Evolutionary conservation across 2,329 filamentous ascomycete species (phyloP), one percentile per base, ranked within the genome.

Genomic region (Teratosphaeria destructans): DNA sequence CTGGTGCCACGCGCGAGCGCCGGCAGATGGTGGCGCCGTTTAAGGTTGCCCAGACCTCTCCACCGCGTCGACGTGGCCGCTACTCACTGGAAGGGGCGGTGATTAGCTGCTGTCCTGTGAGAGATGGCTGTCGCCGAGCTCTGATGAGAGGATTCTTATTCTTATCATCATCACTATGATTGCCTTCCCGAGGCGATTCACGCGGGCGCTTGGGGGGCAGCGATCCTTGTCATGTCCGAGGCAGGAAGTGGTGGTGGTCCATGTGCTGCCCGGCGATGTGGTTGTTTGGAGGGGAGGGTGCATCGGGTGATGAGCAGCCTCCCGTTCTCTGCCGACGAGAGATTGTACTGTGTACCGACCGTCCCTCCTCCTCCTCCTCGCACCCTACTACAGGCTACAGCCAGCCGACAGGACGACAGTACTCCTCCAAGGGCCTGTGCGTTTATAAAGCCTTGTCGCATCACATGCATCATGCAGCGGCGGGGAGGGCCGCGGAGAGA

Each of bases 1-100:
- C 35, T 53, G 29, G 59, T 60, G 59, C 16, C 19, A 19, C 19
- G 19, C 8, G 53, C 58, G 16, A 39, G 26, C 14, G 23, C 19
- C 26, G 19, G 37, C 54, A n/a, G 12, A 39, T 29, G 47, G 65
- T 63, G 61, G 59, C 61, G 56, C 39, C 58, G 19, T 29, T 66
- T 65, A 66, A 66, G 66, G 65, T 70, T 68, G 64, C 60, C 63
- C 67, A 67, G 67, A 59, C 27, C 62, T 61, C 59, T 54, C 62
- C 65, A 63, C 66, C 52, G 49, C 56, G 60, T 61, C 64, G 64
- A 70, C 67, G 68, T 70, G 67, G 60, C 61, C 57, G 59, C 56
- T 60, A 65, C 49, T 62, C 59, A 69, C 68, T 68, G 64, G 65
- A 63, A 59, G 61, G 19, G 19, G 19, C 19, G 64, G 64, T 64